A percentile compares a stretch with the other conserved stretches of the same genome.
Evolutionary conservation across 78 protist species (phyloP).

Genomic region (Isochrysis galbana): DNA sequence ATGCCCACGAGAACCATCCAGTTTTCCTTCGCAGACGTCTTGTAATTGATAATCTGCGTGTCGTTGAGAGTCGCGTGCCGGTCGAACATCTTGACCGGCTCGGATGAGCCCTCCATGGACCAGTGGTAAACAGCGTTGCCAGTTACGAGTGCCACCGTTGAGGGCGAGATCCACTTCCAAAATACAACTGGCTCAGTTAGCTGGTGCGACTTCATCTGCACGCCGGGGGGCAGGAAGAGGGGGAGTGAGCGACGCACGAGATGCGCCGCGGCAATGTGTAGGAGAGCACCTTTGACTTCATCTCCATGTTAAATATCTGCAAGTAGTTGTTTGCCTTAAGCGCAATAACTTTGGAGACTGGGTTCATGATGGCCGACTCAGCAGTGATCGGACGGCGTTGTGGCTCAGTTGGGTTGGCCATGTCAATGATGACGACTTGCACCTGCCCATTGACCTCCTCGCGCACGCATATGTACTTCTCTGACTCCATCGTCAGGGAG

Average conservation of each 20-base stretch:
- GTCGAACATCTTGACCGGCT: conserved; percentile 91
- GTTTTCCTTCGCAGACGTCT: conserved; percentile 69
- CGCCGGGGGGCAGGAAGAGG: too few species aligned
- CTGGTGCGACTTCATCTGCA: conserved; percentile 76
- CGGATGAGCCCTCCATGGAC: conserved; percentile 83
- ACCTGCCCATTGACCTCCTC: conserved; percentile 73
- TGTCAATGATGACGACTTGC: conserved; percentile 81
- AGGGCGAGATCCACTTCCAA: conserved; percentile 93
- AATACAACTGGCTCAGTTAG: conserved; percentile 84
- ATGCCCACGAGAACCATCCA: conserved; percentile 94
- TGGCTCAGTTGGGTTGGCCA: conserved; percentile 71
- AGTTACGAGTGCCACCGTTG: conserved; percentile 92
- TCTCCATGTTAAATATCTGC: conserved; percentile 95
- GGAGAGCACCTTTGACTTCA: conserved; percentile 76
- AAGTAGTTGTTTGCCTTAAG: conserved; percentile 81
- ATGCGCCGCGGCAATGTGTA: too few species aligned
- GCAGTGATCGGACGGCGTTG: conserved; percentile 84
- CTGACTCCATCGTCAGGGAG: conserved; percentile 92
- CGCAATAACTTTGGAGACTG: conserved; percentile 90
- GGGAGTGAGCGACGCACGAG: too few species aligned
- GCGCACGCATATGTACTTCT: conserved; percentile 91
- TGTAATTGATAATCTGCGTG: conserved; percentile 94
- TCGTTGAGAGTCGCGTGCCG: conserved; percentile 76
- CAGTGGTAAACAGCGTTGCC: conserved; percentile 95
- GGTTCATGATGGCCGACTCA: conserved; percentile 97